Evolutionary conservation across 495 filamentous ascomycete genomes (phyloP).

Genomic region (Daldinia caldariorum): DNA sequence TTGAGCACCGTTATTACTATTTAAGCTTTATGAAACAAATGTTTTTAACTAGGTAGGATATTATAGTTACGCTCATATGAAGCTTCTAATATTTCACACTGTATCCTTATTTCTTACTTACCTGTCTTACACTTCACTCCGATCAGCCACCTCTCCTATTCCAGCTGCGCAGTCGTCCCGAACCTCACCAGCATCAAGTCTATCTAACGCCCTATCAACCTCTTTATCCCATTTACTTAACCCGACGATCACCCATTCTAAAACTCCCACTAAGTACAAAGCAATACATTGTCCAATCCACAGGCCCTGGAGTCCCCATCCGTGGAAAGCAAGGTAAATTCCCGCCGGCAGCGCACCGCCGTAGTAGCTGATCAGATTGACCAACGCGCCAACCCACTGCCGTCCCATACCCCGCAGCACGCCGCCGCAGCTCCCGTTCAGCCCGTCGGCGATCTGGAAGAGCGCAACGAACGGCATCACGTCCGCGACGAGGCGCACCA

Average conservation of each 20-base stretch:
- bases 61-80: neutral
- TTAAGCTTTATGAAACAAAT: neutral
- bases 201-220: conserved; percentile 76
- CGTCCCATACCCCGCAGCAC: conserved; percentile 84
- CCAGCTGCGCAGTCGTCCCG: conserved; percentile 6
- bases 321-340: conserved; percentile 87
- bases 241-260: conserved; percentile 85
- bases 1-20: neutral
- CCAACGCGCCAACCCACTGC: conserved; percentile 88
- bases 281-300: conserved; percentile 95
- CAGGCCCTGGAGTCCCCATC: conserved; percentile 84
- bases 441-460: conserved; percentile 93
- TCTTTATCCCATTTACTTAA: conserved; percentile 82
- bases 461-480: conserved; percentile 89
- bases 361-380: conserved; percentile 92
- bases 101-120: neutral
- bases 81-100: neutral
- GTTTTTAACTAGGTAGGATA: neutral
- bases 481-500: conserved; percentile 79
- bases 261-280: conserved; percentile 78
- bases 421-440: conserved; percentile 88
- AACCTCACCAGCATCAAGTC: conserved; percentile 70
- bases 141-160: conserved; percentile 3
- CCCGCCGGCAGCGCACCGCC: conserved; percentile 83
- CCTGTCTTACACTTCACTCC: conserved; percentile 23